These are phyloP conservation scores for Seiridium cupressi DNA, from an alignment of 2,329 filamentous ascomycete genomes.

Conservation along the genomic window DNA sequence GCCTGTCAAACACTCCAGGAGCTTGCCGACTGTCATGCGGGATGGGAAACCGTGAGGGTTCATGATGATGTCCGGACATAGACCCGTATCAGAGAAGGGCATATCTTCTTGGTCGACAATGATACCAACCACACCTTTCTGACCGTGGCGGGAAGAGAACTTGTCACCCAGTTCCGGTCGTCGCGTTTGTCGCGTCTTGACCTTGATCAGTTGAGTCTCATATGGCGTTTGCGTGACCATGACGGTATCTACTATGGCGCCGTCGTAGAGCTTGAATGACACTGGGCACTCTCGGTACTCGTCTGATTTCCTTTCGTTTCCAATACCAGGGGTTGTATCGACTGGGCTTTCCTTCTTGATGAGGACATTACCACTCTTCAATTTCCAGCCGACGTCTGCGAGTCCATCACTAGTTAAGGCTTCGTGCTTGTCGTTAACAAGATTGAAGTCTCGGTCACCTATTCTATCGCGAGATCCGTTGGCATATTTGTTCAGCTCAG, in stretches of 20 bases:
- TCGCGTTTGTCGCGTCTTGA: slow-evolving; percentile 93
- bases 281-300: slow-evolving; percentile 67
- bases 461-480: slow-evolving; percentile 73
- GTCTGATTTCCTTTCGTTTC: slow-evolving; percentile 61
- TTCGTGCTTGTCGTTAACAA: slow-evolving; percentile 65
- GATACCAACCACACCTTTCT: slow-evolving; percentile 96
- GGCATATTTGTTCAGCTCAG: slow-evolving; percentile 83
- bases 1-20: slow-evolving; percentile 90
- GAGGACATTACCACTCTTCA: slow-evolving; percentile 80
- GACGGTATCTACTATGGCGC: slow-evolving; percentile 92
- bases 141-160: slow-evolving; percentile 96
- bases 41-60: slow-evolving; percentile 99
- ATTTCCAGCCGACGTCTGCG: slow-evolving; percentile 78
- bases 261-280: slow-evolving; percentile 81
- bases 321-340: slow-evolving; percentile 72
- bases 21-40: slow-evolving; percentile 98
- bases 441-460: slow-evolving; percentile 61
- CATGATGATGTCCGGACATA: slow-evolving; percentile 99
- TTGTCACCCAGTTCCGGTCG: slow-evolving; percentile 96
- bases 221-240: slow-evolving; percentile 88
- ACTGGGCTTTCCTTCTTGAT: slow-evolving; percentile 86
- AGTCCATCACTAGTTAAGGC: slow-evolving; percentile 84
- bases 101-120: slow-evolving; percentile 96
- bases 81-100: slow-evolving; percentile 87
- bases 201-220: slow-evolving; percentile 84